Evolutionary conservation across 1,284 basidiomycete species (phyloP).

Genomic region (Wolfiporia cocos): DNA sequence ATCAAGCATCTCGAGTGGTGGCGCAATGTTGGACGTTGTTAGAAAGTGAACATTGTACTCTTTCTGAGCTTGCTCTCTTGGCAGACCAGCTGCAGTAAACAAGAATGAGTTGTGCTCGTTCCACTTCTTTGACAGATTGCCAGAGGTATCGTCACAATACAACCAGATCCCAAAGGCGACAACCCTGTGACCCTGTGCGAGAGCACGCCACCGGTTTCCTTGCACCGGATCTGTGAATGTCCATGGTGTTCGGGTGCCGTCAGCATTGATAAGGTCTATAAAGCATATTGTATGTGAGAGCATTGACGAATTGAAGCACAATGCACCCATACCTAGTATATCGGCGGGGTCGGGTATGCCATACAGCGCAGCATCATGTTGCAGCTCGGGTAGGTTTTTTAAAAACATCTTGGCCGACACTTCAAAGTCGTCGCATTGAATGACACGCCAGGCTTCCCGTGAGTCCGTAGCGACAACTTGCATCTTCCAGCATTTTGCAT

Average conservation of each 20-base stretch:
- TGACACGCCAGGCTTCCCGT: background rate
- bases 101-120: slow-evolving; percentile 37
- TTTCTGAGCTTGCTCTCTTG: slow-evolving; percentile 15
- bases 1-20: slow-evolving; percentile 32
- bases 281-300: background rate
- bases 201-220: slow-evolving; percentile 4
- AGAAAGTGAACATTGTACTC: slow-evolving; percentile 33
- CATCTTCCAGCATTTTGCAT: slow-evolving; percentile 8
- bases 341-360: background rate
- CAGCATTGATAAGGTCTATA: background rate
- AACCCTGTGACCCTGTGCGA: slow-evolving; percentile 11
- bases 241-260: slow-evolving; percentile 1
- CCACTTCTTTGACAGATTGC: slow-evolving; percentile 38
- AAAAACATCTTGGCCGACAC: background rate
- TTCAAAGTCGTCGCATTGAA: background rate
- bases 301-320: background rate
- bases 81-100: slow-evolving; percentile 27
- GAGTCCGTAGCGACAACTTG: background rate
- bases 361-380: background rate
- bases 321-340: background rate
- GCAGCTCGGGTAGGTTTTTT: background rate
- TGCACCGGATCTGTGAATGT: slow-evolving; percentile 3
- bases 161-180: slow-evolving; percentile 28
- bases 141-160: slow-evolving; percentile 39
- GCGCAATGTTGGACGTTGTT: slow-evolving; percentile 33